Conservation (phyloP, 257 asterid genomes). For the Solanum okadae region DNA sequence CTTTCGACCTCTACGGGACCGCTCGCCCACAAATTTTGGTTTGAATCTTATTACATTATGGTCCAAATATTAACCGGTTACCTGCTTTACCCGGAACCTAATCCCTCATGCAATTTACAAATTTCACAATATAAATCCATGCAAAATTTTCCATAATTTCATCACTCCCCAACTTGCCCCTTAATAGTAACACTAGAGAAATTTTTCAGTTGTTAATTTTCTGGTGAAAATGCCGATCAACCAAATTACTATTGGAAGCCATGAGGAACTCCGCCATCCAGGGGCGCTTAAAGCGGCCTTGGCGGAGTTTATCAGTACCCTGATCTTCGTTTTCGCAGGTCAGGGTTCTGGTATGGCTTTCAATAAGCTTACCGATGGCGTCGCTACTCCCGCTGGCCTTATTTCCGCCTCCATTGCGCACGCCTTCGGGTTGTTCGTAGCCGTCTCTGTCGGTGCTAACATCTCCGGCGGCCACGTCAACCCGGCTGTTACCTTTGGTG, state of each 20-base stretch:
- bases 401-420: constrained; percentile 44
- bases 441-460: constrained; percentile 43
- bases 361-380: constrained; percentile 22
- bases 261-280: constrained; percentile 34
- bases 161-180: background rate
- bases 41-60: background rate
- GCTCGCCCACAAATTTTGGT: background rate
- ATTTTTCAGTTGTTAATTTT: background rate
- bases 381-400: constrained; percentile 31
- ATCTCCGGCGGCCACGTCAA: constrained; percentile 68
- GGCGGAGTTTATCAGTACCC: constrained; percentile 55
- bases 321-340: constrained; percentile 52
- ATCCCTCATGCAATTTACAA: background rate
- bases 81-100: background rate
- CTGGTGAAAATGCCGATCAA: constrained; percentile 33
- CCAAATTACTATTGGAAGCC: constrained; percentile 37
- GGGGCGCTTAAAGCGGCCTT: constrained; percentile 43
- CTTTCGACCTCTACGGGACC: background rate
- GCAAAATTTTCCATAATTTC: background rate
- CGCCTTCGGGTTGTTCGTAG: constrained; percentile 45
- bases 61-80: background rate
- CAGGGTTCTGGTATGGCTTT: constrained; percentile 57
- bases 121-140: background rate
- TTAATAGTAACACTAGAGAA: background rate
- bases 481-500: constrained; percentile 59